A percentile compares a stretch with the other conserved stretches of the same genome.
Conservation (phyloP, 1,139 yeast genomes). For the Nakaseomyces delphensis region DNA sequence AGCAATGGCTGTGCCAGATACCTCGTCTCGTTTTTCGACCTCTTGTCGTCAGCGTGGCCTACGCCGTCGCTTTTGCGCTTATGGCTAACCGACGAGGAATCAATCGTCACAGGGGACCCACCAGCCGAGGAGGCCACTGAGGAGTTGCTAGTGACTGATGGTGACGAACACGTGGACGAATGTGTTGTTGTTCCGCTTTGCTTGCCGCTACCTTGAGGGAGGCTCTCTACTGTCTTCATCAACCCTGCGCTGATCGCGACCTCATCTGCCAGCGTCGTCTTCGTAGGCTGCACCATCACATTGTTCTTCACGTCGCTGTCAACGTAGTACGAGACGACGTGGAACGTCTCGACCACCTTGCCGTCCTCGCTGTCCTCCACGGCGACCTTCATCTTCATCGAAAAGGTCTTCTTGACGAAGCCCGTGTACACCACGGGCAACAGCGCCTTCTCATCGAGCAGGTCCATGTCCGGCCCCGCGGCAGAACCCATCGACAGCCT, state of each 20-base stretch:
- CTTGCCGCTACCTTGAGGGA: slow-evolving; percentile 29
- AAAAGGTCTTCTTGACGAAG: slow-evolving; percentile 71
- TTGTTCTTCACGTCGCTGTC: slow-evolving; percentile 63
- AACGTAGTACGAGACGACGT: slow-evolving; percentile 68
- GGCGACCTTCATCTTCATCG: slow-evolving; percentile 39
- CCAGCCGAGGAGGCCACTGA: background rate
- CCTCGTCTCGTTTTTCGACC: background rate
- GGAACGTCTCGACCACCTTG: slow-evolving; percentile 44
- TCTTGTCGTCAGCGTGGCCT: background rate
- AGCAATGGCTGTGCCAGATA: background rate
- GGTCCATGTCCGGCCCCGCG: slow-evolving; percentile 6
- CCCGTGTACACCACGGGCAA: slow-evolving; percentile 67
- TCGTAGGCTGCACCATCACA: slow-evolving; percentile 51
- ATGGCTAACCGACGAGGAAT: background rate
- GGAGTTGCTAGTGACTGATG: background rate
- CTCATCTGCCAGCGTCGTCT: slow-evolving; percentile 32
- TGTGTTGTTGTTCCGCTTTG: background rate
- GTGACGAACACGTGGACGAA: slow-evolving; percentile 1
- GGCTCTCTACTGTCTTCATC: slow-evolving; percentile 51
- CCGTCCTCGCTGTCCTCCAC: slow-evolving; percentile 12
- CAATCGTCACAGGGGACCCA: background rate
- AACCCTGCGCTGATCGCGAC: slow-evolving; percentile 49
- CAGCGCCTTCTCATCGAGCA: slow-evolving; percentile 3
- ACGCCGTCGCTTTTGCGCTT: background rate
- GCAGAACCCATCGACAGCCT: slow-evolving; percentile 10